A percentile compares a stretch with the other conserved stretches of the same genome.
Conservation (phyloP, 257 asterid genomes). For the Eucommia ulmoides region DNA sequence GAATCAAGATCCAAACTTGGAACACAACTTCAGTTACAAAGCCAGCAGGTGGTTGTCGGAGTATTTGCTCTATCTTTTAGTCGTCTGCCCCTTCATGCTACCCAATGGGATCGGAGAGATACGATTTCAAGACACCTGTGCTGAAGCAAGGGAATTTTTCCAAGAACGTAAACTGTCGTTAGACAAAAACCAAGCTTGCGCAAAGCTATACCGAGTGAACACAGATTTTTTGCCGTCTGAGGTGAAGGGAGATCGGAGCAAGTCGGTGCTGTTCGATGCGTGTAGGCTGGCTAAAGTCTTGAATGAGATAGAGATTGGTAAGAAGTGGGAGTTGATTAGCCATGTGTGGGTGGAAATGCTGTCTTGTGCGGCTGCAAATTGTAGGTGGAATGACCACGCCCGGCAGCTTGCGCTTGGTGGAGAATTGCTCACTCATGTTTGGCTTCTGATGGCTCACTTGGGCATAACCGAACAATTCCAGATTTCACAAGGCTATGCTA, state of each 20-base stretch:
- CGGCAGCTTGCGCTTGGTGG: conserved; percentile 51
- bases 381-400: conserved; percentile 41
- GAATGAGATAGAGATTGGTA: background rate
- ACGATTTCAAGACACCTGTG: conserved; percentile 37
- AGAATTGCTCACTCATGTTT: conserved; percentile 49
- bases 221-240: conserved; percentile 25
- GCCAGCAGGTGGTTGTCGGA: conserved; percentile 34
- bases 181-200: conserved; percentile 14
- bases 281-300: conserved; percentile 30
- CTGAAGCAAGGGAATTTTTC: conserved; percentile 33
- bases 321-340: conserved; percentile 23
- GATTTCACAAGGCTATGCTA: conserved; percentile 41
- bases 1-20: too few relatives aligned
- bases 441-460: conserved; percentile 58
- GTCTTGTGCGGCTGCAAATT: conserved; percentile 34
- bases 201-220: conserved; percentile 24
- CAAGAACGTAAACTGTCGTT: conserved; percentile 7
- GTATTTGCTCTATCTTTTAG: conserved; percentile 41
- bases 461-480: conserved; percentile 44
- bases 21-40: background rate
- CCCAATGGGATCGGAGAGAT: conserved; percentile 47
- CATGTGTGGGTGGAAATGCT: conserved; percentile 40
- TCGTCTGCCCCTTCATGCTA: conserved; percentile 34
- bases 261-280: conserved; percentile 44
- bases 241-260: conserved; percentile 57